Evolutionary conservation across 805 yeast genomes (phyloP).

Genomic region (Metschnikowia similis): DNA sequence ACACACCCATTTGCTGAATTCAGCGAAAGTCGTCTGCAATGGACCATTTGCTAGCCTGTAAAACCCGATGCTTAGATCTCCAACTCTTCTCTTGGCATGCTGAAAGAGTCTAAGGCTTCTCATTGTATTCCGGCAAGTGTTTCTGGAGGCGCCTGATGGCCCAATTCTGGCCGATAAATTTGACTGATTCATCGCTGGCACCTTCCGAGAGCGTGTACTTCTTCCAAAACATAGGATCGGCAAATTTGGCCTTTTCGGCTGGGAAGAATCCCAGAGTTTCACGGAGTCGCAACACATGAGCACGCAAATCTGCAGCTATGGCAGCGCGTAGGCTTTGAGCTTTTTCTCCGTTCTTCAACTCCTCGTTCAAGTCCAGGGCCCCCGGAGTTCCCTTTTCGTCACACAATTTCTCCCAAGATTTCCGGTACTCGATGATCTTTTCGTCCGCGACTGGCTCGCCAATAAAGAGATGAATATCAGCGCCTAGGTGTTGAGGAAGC

Average conservation of each 20-base stretch:
- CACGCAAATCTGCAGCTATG: conserved; percentile 66
- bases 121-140: conserved; percentile 27
- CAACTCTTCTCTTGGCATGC: too few relatives aligned
- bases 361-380: conserved; percentile 57
- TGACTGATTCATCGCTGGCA: conserved; percentile 58
- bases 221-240: conserved; percentile 71
- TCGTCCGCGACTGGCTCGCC: conserved; percentile 68
- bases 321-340: conserved; percentile 65
- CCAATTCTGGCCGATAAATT: conserved; percentile 79
- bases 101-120: background rate
- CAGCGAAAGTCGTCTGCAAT: too few relatives aligned
- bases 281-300: conserved; percentile 49
- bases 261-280: conserved; percentile 40
- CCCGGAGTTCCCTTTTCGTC: conserved; percentile 48
- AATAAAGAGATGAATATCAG: conserved; percentile 61
- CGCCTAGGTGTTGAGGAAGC: conserved; percentile 61
- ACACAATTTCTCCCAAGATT: conserved; percentile 65
- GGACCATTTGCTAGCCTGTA: too few relatives aligned
- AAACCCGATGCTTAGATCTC: too few relatives aligned
- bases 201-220: conserved; percentile 63
- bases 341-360: conserved; percentile 57
- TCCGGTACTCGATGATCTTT: conserved; percentile 56
- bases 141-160: conserved; percentile 69
- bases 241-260: conserved; percentile 67
- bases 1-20: too few relatives aligned